Conservation (phyloP, 108 stramenopile species). For the Discostella stelligeroides region DNA sequence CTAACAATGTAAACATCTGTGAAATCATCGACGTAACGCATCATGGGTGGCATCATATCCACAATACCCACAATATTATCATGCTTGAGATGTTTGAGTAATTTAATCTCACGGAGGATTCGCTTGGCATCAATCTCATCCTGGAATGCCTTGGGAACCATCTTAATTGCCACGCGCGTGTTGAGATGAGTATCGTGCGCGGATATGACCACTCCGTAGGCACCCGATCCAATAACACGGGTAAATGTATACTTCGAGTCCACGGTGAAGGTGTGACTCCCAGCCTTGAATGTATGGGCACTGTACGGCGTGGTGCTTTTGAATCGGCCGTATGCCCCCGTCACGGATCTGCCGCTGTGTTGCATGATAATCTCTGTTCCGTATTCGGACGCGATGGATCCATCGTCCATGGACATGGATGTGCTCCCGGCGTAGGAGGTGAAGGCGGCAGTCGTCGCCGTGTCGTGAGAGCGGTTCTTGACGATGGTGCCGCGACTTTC, state of each 20-base stretch:
- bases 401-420: constrained; percentile 52
- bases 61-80: constrained; percentile 91
- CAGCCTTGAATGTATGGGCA: constrained; percentile 81
- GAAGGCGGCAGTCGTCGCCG: constrained; percentile 44
- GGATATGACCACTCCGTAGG: constrained; percentile 98
- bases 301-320: constrained; percentile 54
- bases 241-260: constrained; percentile 80
- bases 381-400: constrained; percentile 45
- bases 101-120: constrained; percentile 98
- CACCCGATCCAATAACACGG: constrained; percentile 92
- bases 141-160: constrained; percentile 94
- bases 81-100: constrained; percentile 89
- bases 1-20: constrained; percentile 97
- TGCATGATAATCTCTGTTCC: constrained; percentile 47
- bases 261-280: constrained; percentile 85
- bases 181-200: constrained; percentile 69
- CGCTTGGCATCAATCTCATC: constrained; percentile 99
- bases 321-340: constrained; percentile 27
- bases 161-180: constrained; percentile 95
- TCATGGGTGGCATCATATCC: constrained; percentile 89
- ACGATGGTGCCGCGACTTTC: constrained; percentile 24
- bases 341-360: constrained; percentile 17
- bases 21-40: constrained; percentile 89
- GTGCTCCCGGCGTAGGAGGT: constrained; percentile 32
- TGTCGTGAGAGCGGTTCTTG: constrained; percentile 44